phyloP scores from a whole-genome alignment of 179 eudicot species.

The Sideroxylon spinosum region DNA sequence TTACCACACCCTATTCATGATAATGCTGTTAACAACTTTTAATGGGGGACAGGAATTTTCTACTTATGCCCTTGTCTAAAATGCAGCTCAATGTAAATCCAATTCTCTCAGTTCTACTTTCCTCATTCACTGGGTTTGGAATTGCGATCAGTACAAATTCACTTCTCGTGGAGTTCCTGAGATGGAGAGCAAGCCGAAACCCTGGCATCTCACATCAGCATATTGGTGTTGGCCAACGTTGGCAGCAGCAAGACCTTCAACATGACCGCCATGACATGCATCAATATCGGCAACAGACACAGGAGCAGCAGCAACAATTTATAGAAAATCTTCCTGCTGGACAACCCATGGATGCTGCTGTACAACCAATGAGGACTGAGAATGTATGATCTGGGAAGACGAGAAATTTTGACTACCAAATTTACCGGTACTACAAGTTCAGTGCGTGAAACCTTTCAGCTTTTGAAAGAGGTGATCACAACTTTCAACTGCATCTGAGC shows the following conservation, averaged over 20 bases:
- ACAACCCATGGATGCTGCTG: conserved; percentile 2
- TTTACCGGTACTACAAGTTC: not conserved
- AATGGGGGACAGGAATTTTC: not conserved
- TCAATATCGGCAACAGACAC: conserved; percentile 11
- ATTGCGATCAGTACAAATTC: conserved; percentile 48
- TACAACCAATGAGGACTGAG: not conserved
- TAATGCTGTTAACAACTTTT: not conserved
- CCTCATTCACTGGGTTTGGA: conserved; percentile 52
- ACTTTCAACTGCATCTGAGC: not conserved
- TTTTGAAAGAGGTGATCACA: not conserved
- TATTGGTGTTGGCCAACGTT: conserved; percentile 1
- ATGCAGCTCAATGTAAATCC: conserved; percentile 43
- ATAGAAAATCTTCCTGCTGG: conserved; percentile 9
- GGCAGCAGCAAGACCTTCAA: conserved; percentile 17
- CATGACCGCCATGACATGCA: conserved; percentile 15
- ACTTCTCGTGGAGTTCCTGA: conserved; percentile 37
- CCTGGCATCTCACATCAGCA: conserved; percentile 12
- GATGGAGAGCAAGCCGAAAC: conserved; percentile 39
- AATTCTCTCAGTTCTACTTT: conserved; percentile 39
- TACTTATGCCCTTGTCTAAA: conserved; percentile 4
- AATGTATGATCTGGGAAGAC: not conserved
- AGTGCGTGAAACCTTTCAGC: not conserved
- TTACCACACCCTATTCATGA: not conserved
- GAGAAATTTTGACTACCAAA: not conserved
- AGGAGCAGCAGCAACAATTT: conserved; percentile 2